A percentile compares a stretch with the other conserved stretches of the same genome.
Evolutionary conservation across 345 rosid species (phyloP).

Genomic region (Rhizophora mangle): DNA sequence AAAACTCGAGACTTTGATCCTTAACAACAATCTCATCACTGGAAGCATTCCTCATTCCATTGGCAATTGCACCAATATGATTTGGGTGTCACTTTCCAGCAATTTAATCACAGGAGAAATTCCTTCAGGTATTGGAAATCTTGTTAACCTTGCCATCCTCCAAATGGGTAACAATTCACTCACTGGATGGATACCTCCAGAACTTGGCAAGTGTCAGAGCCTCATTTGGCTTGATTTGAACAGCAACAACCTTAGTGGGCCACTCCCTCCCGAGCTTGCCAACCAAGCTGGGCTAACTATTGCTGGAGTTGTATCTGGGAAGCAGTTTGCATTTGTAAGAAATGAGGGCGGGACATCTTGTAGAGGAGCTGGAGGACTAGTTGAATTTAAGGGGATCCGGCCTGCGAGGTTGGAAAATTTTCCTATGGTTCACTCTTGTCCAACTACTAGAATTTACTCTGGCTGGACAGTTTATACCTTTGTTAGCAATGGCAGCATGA

Average conservation of each 20-base stretch:
- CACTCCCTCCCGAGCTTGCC: slow-evolving; percentile 63
- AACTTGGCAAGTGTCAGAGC: slow-evolving; percentile 70
- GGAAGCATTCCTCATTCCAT: slow-evolving; percentile 79
- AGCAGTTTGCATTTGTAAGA: slow-evolving; percentile 88
- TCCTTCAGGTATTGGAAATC: slow-evolving; percentile 65
- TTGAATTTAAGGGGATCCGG: slow-evolving; percentile 86
- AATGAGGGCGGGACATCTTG: slow-evolving; percentile 96
- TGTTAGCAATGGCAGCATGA: slow-evolving; percentile 71
- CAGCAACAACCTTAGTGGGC: slow-evolving; percentile 66
- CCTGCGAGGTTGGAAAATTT: slow-evolving; percentile 56
- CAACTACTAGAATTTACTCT: slow-evolving; percentile 76
- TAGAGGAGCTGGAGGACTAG: slow-evolving; percentile 96
- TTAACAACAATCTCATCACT: slow-evolving; percentile 73
- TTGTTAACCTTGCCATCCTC: slow-evolving; percentile 62
- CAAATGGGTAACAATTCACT: slow-evolving; percentile 90
- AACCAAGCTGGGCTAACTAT: slow-evolving; percentile 62
- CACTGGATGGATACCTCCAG: slow-evolving; percentile 64
- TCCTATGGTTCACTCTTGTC: slow-evolving; percentile 87
- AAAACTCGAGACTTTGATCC: slow-evolving; percentile 72
- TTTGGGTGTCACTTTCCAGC: slow-evolving; percentile 90
- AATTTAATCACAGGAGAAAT: slow-evolving; percentile 66
- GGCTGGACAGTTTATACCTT: slow-evolving; percentile 82
- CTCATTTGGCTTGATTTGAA: slow-evolving; percentile 95
- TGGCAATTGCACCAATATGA: slow-evolving; percentile 66
- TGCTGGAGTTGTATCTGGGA: slow-evolving; percentile 86